Conservation (phyloP, 163 green algal species). For the Trebouxia gelatinosa region DNA sequence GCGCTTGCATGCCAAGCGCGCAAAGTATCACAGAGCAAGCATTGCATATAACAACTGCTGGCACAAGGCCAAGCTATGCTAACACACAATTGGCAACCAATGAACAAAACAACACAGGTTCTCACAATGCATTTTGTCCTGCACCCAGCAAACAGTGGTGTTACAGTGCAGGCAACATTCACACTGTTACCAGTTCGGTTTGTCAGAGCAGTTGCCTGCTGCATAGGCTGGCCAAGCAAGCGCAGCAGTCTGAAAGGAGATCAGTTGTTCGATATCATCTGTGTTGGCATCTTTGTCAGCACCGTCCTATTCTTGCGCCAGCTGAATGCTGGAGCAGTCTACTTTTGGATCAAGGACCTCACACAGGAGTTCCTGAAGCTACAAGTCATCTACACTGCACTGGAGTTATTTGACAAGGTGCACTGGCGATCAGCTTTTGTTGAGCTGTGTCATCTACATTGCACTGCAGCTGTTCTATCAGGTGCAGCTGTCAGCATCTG, state of each 20-base stretch:
- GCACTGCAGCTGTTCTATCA: background rate
- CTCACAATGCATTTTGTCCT: no score
- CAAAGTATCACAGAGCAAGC: no score
- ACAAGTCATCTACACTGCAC: conserved; percentile 83
- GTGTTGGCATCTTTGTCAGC: conserved; percentile 61
- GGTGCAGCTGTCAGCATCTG: background rate
- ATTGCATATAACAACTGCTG: no score
- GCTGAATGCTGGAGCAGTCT: conserved; percentile 61
- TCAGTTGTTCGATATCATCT: conserved; percentile 81
- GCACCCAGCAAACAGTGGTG: no score
- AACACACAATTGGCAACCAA: no score
- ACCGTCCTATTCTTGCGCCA: conserved; percentile 52
- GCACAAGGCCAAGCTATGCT: no score
- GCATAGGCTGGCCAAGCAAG: background rate
- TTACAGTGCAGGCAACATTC: conserved; percentile 5
- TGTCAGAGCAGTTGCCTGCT: background rate
- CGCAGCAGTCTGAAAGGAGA: conserved; percentile 45
- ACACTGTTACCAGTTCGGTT: conserved; percentile 6
- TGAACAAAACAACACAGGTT: no score
- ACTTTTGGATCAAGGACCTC: conserved; percentile 81
- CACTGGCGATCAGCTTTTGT: background rate
- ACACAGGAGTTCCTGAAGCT: conserved; percentile 92
- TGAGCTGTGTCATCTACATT: conserved; percentile 2
- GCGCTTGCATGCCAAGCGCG: no score
- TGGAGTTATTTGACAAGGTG: conserved; percentile 94